Evolutionary conservation across 495 filamentous ascomycete species (phyloP), one percentile per base, ranked within the genome.

Genomic region (Venustampulla echinocandica): DNA sequence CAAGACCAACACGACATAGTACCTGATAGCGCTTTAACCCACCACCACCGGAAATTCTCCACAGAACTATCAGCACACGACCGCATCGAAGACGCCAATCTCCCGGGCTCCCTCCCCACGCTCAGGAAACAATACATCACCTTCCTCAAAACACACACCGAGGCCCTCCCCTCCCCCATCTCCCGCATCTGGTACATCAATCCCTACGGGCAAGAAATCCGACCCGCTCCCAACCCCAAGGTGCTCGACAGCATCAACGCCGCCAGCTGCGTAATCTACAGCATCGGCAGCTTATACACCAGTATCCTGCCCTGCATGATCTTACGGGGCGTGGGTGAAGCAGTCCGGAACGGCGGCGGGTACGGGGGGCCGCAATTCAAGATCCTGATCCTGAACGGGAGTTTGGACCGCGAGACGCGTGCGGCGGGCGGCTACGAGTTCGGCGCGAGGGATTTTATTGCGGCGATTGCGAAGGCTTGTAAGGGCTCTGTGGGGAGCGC

Each of bases 111-210:
- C 1, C 73, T 93, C 1, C 85, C 87, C 2, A 82, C 75, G 0
- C 76, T 97, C 0, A 79, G 87, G 11, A 77, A 82, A 43, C 84
- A 80, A 38, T 82, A 89, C 56, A 85, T 96, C 53, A 63, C 66
- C 19, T 92, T 95, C 65, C 77, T 69, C 65, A 97, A 97, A 62
- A 60, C 34, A 56, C 56, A 63, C 46, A 54, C 82, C 55, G 73
- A 81, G 34, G 84, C 87, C 44, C 73, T 96, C 6, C 74, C 84
- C 0, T 74, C 82, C 5, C 76, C 83, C 28, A 95, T 97, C 53
- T 67, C 76, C 53, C 73, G 90, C 5, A 74, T 97, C 52, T 96
- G 86, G 87, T 97, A 96, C 67, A 96, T 97, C 65, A 96, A 95
- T 62, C 88, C 88, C 1, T 97, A 95, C 66, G 90, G 90, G 20